Evolutionary conservation across 345 rosid species (phyloP), one percentile per base, ranked within the genome.

Genomic region (Gossypium ekmanianum): DNA sequence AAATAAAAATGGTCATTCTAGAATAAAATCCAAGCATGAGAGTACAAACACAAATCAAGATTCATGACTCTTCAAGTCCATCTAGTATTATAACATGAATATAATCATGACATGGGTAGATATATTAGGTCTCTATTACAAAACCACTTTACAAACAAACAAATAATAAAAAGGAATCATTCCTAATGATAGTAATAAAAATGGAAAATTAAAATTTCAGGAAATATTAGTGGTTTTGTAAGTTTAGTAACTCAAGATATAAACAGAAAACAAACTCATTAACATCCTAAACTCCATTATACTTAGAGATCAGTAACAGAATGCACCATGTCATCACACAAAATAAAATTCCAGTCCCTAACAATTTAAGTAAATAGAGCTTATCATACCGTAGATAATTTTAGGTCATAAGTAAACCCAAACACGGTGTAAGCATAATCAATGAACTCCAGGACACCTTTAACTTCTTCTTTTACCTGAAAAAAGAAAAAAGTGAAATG

Each of bases 301-400:
- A 67, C 39, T 4, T 22, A 45, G n/a, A 67, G 5, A 67, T n/a
- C 8, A 41, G 68, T 9, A 64, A 18, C 4, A 52, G 3, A 52
- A 70, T 17, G 4, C 61, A 29, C 61, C 52, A 51, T 17, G 39
- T 14, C 9, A 68, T 48, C 22, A 50, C n/a, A 68, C 20, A 67
- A 14, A 68, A 68, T 34, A 68, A 27, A 70, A 2, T 17, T 52
- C 27, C 61, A 27, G 54, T 17, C 27, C 24, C 61, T 52, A 70
- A 52, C 50, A 52, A 29, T 52, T 52, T 1, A 34, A 17, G 27
- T 70, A 2, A 62, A 61, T 45, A 76, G 63, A 26, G 64, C 54
- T 50, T 22, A 81, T 77, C 85, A 43, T 92, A 93, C 98, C 84
- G 97, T 93, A 68, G 97, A 93, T 72, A 93, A 85, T 85, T 96